These are phyloP conservation scores for Lolium rigidum DNA, from an alignment of 176 grass and related monocot genomes.

Conservation along the genomic window DNA sequence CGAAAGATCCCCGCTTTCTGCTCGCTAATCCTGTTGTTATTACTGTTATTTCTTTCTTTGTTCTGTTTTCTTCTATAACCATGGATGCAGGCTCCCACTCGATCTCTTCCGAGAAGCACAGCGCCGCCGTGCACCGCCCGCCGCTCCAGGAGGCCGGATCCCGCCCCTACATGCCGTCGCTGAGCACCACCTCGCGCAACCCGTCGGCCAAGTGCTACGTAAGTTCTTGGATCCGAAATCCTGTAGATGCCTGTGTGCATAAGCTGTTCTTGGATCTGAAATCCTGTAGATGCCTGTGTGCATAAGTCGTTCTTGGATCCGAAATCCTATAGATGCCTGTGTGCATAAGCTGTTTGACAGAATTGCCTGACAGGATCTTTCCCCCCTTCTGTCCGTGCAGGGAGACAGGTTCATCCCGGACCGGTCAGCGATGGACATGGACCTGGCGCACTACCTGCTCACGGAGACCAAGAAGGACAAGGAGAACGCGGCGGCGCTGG, in stretches of 20 bases:
- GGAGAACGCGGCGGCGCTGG: constrained; percentile 50
- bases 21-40: constrained; percentile 26
- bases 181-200: constrained; percentile 50
- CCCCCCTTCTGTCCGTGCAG: constrained; percentile 21
- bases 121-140: constrained; percentile 35
- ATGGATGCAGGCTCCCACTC: constrained; percentile 66
- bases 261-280: background rate
- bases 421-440: constrained; percentile 75
- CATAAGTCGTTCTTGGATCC: no score
- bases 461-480: constrained; percentile 68
- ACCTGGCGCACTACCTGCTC: constrained; percentile 75
- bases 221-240: background rate
- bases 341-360: constrained; percentile 7
- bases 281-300: background rate
- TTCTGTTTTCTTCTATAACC: constrained; percentile 35
- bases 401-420: constrained; percentile 78
- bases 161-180: constrained; percentile 60
- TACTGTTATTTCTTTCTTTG: background rate
- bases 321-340: background rate
- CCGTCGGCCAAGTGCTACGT: constrained; percentile 65
- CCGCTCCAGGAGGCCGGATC: constrained; percentile 59
- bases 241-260: background rate
- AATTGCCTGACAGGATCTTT: constrained; percentile 30
- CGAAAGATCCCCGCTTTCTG: background rate
- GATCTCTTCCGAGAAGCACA: constrained; percentile 57